Percentiles rank a stretch among this genome's conserved stretches.
phyloP scores from a whole-genome alignment of 2,329 filamentous ascomycete species.

The Hirsutella rhossiliensis region DNA sequence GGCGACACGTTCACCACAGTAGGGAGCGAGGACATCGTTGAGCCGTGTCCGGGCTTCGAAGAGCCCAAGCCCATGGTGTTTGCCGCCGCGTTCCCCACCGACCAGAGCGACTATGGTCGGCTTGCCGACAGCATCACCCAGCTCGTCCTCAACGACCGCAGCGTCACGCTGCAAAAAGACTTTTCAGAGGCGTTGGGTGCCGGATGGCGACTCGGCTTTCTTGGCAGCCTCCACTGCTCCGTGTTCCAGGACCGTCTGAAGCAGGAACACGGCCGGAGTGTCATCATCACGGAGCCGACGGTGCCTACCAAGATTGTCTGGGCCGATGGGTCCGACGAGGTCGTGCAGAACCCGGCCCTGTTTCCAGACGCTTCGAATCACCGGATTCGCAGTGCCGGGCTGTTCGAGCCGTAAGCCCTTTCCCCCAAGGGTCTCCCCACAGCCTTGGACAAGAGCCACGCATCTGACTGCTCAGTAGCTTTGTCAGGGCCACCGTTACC shows the following conservation, averaged over 20 bases:
- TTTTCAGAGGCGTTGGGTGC: conserved; percentile 87
- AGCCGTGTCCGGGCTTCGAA: conserved; percentile 83
- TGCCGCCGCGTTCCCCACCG: conserved; percentile 88
- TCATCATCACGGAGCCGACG: conserved; percentile 93
- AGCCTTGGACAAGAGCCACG: background rate
- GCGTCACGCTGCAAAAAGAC: conserved; percentile 87
- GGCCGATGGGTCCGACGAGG: conserved; percentile 61
- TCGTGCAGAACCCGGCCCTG: conserved; percentile 75
- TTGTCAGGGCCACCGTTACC: conserved; percentile 74
- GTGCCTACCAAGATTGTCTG: conserved; percentile 84
- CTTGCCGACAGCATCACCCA: conserved; percentile 91
- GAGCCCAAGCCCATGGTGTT: conserved; percentile 99
- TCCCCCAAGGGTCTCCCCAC: too few relatives aligned
- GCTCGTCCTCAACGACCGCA: conserved; percentile 87
- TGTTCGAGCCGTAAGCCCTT: conserved; percentile 42
- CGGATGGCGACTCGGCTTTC: conserved; percentile 86
- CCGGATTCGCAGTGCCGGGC: conserved; percentile 28
- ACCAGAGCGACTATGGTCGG: conserved; percentile 76
- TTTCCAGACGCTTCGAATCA: conserved; percentile 61
- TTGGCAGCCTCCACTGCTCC: conserved; percentile 97
- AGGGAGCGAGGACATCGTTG: conserved; percentile 62
- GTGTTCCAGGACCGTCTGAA: conserved; percentile 93
- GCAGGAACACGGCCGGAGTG: conserved; percentile 86
- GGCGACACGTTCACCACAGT: conserved; percentile 88
- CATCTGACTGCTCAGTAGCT: conserved; percentile 21